Base-by-base conservation (phyloP, 306 rosid species). In the Hippophae tibetana region DNA sequence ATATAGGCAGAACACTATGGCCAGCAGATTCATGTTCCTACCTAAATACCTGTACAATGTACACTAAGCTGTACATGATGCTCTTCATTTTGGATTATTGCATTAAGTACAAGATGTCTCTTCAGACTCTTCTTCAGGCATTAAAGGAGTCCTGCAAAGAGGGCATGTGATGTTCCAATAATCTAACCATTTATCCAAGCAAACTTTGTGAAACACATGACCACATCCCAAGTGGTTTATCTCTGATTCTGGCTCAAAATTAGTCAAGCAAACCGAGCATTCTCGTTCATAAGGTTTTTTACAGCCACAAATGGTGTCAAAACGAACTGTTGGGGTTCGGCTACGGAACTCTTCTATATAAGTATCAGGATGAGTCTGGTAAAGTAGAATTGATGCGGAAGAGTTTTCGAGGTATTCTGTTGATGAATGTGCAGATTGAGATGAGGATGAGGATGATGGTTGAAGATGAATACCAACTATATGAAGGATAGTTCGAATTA, bases 141-240 rank as follows among this genome's bases (percentile, higher is more conserved):
- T 67, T 54, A 92, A 74, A 25, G 93, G 87, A 64, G 83, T 80
- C 82, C 95, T 83, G 73, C 96, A 92, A 77, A 83, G 95, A 43
- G 98, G 98, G 69, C 98, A 92, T 41, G 98, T 92, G 44, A 85
- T 61, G 84, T 88, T 92, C 95, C 85, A 87, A 65, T 88, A 88
- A 48, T 74, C 86, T 82, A 92, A 31, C 93, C 98, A 92, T 81
- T 85, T 85, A 72, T 85, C 89, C 80, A 92, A 78, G 86, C 98
- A 92, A 2, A 63, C 78, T 69, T 72, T 77, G 65, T 88, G 96
- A 52, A 92, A 92, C 67, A 88, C 58, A 75, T 92, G 98, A 57
- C 96, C 98, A 50, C 98, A 92, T 1, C 82, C 67, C 52, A 92
- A 63, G 54, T 71, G 76, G 68, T 83, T 88, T 58, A 85, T 78